Evolutionary conservation across 164 flowering plant species (phyloP).

Genomic region (Chimonanthus praecox): DNA sequence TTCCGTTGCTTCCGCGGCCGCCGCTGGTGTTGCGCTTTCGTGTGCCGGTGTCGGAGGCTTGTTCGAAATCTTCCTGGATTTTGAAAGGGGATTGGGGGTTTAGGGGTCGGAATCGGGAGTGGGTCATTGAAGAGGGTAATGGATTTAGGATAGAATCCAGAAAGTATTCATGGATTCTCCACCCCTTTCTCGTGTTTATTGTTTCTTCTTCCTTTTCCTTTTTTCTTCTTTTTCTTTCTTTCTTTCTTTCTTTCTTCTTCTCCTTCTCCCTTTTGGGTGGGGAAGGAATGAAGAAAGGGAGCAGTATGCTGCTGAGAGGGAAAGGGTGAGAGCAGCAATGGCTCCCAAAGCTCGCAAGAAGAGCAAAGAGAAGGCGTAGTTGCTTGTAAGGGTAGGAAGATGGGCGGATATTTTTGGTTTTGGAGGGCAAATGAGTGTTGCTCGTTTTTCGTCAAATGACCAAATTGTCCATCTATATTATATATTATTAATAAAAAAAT

Average conservation of each 20-base stretch:
- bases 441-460: neutral
- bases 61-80: constrained; percentile 7
- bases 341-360: neutral
- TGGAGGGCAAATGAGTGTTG: neutral
- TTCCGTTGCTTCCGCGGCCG: constrained; percentile 11
- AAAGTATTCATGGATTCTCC: neutral
- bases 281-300: neutral
- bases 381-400: neutral
- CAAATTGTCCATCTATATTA: neutral
- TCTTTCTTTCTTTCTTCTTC: neutral
- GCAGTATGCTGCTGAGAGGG: neutral
- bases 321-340: neutral
- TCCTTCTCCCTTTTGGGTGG: neutral
- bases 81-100: constrained; percentile 2
- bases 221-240: neutral
- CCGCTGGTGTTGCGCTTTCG: constrained; percentile 17
- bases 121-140: constrained; percentile 30
- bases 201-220: neutral
- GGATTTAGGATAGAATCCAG: too few species aligned
- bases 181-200: neutral
- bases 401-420: too few species aligned
- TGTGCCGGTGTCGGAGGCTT: neutral
- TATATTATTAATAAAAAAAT: neutral
- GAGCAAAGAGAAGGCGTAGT: neutral
- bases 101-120: constrained; percentile 13